Evolutionary conservation across 192 early-diverging fungal genomes (phyloP).

Genomic region (Lunasporangiospora selenospora): DNA sequence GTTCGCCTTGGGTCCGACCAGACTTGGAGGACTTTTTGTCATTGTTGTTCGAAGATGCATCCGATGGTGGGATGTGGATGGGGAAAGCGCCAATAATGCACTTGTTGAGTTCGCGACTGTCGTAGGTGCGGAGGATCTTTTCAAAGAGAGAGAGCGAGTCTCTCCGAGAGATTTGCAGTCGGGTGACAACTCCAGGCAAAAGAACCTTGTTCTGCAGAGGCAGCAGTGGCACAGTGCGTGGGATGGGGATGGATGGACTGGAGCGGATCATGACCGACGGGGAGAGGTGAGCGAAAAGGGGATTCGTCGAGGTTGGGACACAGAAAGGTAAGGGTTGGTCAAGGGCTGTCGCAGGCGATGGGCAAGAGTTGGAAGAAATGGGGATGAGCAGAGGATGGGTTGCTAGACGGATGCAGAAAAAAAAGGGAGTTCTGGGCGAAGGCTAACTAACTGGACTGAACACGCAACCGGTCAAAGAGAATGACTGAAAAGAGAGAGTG

Average conservation of each 20-base stretch:
- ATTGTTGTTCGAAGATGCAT: conserved; percentile 1
- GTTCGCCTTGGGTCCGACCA: too few relatives aligned
- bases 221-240: conserved; percentile 55
- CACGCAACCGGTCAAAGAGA: too few relatives aligned
- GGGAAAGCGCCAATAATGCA: conserved; percentile 55
- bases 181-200: conserved; percentile 67
- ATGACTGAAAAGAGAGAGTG: too few relatives aligned
- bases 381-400: too few relatives aligned
- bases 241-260: conserved; percentile 44
- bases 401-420: too few relatives aligned
- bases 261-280: conserved; percentile 23
- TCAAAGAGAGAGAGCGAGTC: conserved; percentile 62
- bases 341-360: too few relatives aligned
- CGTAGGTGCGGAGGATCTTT: conserved; percentile 47
- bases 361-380: too few relatives aligned
- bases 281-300: background rate
- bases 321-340: too few relatives aligned
- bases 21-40: background rate
- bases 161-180: conserved; percentile 61
- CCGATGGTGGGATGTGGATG: background rate
- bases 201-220: conserved; percentile 64
- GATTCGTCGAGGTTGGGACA: too few relatives aligned
- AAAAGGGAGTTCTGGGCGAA: too few relatives aligned
- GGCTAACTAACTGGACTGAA: too few relatives aligned
- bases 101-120: conserved; percentile 46